Evolutionary conservation across 805 yeast genomes (phyloP).

Genomic region (Wickerhamomyces sydowiorum): DNA sequence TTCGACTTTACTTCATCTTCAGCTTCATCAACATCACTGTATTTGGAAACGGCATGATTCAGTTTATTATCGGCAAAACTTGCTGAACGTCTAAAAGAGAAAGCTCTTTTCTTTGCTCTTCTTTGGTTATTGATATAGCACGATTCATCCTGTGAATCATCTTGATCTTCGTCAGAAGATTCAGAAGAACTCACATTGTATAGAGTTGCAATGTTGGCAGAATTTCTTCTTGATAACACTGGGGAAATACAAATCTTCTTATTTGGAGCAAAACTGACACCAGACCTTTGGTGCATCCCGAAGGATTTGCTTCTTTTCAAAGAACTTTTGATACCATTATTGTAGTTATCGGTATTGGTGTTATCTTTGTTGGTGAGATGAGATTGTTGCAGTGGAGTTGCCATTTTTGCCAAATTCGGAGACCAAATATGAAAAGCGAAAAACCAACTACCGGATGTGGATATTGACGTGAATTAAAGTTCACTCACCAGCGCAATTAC

Average conservation of each 20-base stretch:
- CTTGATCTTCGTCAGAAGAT: conserved; percentile 15
- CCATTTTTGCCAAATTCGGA: background rate
- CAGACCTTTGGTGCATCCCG: conserved; percentile 3
- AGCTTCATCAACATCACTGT: conserved; percentile 22
- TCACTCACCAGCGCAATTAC: background rate
- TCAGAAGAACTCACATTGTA: conserved; percentile 8
- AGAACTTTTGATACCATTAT: conserved; percentile 4
- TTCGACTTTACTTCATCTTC: conserved; percentile 5
- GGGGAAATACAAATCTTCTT: conserved; percentile 19
- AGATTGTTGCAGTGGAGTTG: background rate
- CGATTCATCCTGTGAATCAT: conserved; percentile 15
- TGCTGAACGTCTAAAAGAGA: conserved; percentile 16
- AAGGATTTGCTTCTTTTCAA: conserved; percentile 18
- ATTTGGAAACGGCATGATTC: conserved; percentile 21
- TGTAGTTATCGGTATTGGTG: background rate
- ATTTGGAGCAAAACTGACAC: conserved; percentile 16
- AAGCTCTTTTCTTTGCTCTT: conserved; percentile 22
- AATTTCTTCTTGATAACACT: conserved; percentile 12
- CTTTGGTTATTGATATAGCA: conserved; percentile 20
- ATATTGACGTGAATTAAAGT: background rate
- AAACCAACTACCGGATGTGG: too few species aligned
- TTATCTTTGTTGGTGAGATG: background rate
- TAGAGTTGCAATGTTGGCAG: conserved; percentile 15
- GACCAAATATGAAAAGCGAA: background rate
- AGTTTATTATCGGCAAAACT: conserved; percentile 14